Conservation (phyloP, 2,329 filamentous ascomycete genomes). For the Fusarium subtropicale region DNA sequence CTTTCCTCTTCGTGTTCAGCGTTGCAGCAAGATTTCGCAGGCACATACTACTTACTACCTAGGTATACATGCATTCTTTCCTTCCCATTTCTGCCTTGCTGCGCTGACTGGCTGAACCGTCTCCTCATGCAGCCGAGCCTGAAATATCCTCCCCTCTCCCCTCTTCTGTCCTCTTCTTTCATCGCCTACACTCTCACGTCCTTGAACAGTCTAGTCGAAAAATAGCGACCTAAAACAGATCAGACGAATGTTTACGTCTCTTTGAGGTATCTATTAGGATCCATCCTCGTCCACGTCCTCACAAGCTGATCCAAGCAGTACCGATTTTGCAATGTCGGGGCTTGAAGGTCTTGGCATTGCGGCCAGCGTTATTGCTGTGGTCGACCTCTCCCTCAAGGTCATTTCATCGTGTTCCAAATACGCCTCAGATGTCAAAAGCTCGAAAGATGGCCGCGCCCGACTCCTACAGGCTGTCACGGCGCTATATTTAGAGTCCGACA, state of each 20-base stretch:
- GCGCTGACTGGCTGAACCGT: not conserved
- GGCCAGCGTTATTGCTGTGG: slow-evolving; percentile 2
- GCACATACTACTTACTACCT: too few species aligned
- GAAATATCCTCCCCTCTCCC: not conserved
- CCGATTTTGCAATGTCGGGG: not conserved
- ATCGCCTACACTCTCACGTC: not conserved
- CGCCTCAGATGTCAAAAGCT: slow-evolving; percentile 49
- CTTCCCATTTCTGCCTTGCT: not conserved
- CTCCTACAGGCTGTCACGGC: slow-evolving; percentile 41
- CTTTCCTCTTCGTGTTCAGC: not conserved
- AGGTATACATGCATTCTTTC: not conserved
- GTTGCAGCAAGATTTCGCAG: not conserved
- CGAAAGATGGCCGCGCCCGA: slow-evolving; percentile 50
- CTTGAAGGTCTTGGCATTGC: slow-evolving; percentile 5
- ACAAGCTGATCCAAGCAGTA: not conserved
- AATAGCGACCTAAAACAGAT: not conserved
- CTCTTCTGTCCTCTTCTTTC: not conserved
- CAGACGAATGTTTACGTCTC: not conserved
- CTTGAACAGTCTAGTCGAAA: not conserved
- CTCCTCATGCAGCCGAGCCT: not conserved
- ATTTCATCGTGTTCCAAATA: slow-evolving; percentile 50
- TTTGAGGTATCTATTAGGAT: not conserved
- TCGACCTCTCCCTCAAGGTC: not conserved
- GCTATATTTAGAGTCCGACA: not conserved
- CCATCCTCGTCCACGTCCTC: not conserved